These are phyloP conservation scores for Leccinum rimulosum DNA, from an alignment of 768 basidiomycete genomes.

Conservation along the genomic window DNA sequence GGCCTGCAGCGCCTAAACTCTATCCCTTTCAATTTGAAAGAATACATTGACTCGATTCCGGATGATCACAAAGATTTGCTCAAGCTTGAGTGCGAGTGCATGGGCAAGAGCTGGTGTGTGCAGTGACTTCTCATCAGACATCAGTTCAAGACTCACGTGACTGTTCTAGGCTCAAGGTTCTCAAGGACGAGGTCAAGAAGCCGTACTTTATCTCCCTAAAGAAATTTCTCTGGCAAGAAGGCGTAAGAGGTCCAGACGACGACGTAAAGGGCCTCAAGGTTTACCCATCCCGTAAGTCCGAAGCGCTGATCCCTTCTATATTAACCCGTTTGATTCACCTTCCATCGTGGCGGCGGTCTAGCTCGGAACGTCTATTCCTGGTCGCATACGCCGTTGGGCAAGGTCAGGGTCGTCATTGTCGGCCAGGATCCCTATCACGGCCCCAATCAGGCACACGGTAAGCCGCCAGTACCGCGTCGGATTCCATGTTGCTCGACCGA, in stretches of 20 bases:
- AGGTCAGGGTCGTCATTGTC: slow-evolving; percentile 85
- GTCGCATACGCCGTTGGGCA: slow-evolving; percentile 84
- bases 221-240: slow-evolving; percentile 63
- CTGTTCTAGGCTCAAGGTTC: slow-evolving; percentile 60
- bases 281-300: slow-evolving; percentile 67
- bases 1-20: slow-evolving; percentile 47
- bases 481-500: background rate
- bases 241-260: slow-evolving; percentile 53
- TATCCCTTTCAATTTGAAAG: slow-evolving; percentile 64
- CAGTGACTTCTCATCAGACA: background rate
- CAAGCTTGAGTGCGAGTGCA: slow-evolving; percentile 65
- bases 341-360: slow-evolving; percentile 28
- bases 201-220: slow-evolving; percentile 77
- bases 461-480: slow-evolving; percentile 18
- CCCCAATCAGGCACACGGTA: slow-evolving; percentile 81
- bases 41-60: slow-evolving; percentile 50
- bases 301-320: slow-evolving; percentile 26
- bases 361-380: slow-evolving; percentile 89
- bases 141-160: slow-evolving; percentile 7
- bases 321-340: slow-evolving; percentile 4
- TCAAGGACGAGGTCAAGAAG: slow-evolving; percentile 72
- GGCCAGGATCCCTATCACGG: slow-evolving; percentile 90
- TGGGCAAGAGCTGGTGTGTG: slow-evolving; percentile 68
- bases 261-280: slow-evolving; percentile 50
- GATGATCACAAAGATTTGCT: slow-evolving; percentile 60